Percentiles rank a stretch among this genome's conserved stretches.
Conservation (phyloP, 345 rosid species). For the Murraya paniculata region DNA sequence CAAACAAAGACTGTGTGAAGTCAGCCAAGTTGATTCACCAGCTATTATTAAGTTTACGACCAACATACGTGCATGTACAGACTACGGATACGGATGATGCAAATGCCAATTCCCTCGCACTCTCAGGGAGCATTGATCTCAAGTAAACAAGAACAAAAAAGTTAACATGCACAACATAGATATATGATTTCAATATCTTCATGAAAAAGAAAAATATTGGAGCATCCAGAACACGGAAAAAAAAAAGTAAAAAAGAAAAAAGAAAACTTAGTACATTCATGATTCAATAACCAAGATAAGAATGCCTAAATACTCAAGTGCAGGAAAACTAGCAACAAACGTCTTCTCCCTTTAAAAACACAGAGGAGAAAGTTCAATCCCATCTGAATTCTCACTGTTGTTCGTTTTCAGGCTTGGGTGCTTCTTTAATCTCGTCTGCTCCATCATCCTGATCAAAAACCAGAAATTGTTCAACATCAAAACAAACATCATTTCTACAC, state of each 20-base stretch:
- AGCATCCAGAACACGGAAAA: slow-evolving; percentile 21
- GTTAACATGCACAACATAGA: slow-evolving; percentile 7
- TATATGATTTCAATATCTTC: slow-evolving; percentile 17
- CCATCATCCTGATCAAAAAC: slow-evolving; percentile 63
- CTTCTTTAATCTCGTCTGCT: slow-evolving; percentile 85
- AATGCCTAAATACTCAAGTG: slow-evolving; percentile 39
- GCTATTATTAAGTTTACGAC: background rate
- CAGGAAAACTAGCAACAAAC: slow-evolving; percentile 40
- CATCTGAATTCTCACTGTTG: slow-evolving; percentile 39
- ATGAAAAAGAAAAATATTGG: slow-evolving; percentile 3
- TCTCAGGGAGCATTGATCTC: background rate
- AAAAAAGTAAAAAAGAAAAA: background rate
- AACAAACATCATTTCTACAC: background rate
- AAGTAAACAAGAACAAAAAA: background rate
- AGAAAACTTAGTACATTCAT: slow-evolving; percentile 28
- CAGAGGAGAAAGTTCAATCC: slow-evolving; percentile 48
- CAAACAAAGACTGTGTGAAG: background rate
- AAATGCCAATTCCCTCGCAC: background rate
- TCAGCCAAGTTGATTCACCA: background rate
- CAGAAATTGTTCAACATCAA: slow-evolving; percentile 8
- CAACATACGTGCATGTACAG: background rate
- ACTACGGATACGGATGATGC: background rate
- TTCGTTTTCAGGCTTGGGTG: slow-evolving; percentile 58
- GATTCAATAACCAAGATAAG: slow-evolving; percentile 38
- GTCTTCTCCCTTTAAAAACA: slow-evolving; percentile 64